Conservation (phyloP, 2,329 filamentous ascomycete genomes). For the Drechslera avenae region DNA sequence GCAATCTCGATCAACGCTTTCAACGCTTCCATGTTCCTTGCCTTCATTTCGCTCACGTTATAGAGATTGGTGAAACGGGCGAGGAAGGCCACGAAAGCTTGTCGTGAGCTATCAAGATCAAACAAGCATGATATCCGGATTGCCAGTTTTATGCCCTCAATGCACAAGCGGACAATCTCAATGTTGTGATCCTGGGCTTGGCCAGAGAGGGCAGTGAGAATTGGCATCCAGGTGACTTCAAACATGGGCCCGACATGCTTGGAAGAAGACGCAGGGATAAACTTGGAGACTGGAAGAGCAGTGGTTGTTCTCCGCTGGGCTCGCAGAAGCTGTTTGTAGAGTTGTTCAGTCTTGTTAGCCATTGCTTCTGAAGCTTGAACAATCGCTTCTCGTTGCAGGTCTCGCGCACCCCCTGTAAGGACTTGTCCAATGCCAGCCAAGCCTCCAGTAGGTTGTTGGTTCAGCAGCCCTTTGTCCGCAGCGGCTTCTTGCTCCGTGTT, state of each 20-base stretch:
- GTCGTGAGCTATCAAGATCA: conserved; percentile 87
- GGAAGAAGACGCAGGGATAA: conserved; percentile 90
- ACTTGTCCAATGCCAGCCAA: conserved; percentile 86
- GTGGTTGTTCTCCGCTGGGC: conserved; percentile 82
- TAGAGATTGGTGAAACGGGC: conserved; percentile 95
- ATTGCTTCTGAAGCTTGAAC: conserved; percentile 96
- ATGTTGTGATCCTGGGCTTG: conserved; percentile 94
- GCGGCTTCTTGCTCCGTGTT: conserved; percentile 90
- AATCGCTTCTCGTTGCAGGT: conserved; percentile 90
- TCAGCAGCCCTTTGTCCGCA: conserved; percentile 70
- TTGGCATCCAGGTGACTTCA: conserved; percentile 98
- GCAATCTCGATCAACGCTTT: conserved; percentile 91
- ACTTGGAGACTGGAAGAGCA: conserved; percentile 69
- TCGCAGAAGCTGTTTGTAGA: conserved; percentile 91
- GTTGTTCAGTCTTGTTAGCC: conserved; percentile 75
- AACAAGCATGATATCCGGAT: conserved; percentile 94
- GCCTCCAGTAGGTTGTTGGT: conserved; percentile 64
- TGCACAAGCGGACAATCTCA: conserved; percentile 87
- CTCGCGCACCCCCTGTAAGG: conserved; percentile 87
- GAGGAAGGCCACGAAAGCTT: conserved; percentile 91
- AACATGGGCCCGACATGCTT: conserved; percentile 99
- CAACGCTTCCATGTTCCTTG: conserved; percentile 94
- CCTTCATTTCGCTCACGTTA: conserved; percentile 91
- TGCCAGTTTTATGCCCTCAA: conserved; percentile 93
- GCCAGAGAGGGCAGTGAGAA: conserved; percentile 90